Conservation (phyloP, 805 yeast species). For the Candida boidinii region DNA sequence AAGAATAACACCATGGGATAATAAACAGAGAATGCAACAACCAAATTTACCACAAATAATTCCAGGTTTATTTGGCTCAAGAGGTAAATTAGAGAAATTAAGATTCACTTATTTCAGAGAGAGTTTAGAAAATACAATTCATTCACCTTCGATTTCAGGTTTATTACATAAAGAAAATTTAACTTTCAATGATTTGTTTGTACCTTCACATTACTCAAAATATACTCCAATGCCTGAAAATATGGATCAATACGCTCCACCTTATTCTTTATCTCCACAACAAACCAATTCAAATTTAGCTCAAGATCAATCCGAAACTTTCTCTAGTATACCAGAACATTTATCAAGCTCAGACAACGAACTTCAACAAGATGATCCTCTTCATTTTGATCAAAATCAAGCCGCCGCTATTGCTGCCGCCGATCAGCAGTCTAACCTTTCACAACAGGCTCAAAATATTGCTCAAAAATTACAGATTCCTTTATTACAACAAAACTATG, state of each 20-base stretch:
- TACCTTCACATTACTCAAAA: conserved; percentile 30
- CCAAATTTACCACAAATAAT: conserved; percentile 9
- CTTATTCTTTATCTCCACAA: not conserved
- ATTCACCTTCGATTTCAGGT: conserved; percentile 83
- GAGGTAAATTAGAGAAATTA: conserved; percentile 37
- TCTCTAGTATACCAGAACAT: too few relatives aligned
- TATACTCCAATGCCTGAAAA: not conserved
- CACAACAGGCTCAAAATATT: not conserved
- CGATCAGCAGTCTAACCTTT: not conserved
- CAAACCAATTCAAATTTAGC: conserved; percentile 1
- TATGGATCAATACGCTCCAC: not conserved
- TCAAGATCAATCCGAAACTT: too few relatives aligned
- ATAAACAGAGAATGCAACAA: conserved; percentile 12
- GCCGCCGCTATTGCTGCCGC: not conserved
- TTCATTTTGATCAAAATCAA: not conserved
- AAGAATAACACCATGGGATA: conserved; percentile 67
- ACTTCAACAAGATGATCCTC: not conserved
- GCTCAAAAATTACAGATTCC: too few relatives aligned
- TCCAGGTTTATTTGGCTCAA: conserved; percentile 12
- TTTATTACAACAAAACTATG: too few relatives aligned
- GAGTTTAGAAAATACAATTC: conserved; percentile 81
- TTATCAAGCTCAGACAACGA: too few relatives aligned
- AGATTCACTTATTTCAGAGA: conserved; percentile 91
- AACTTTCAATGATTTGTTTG: conserved; percentile 54
- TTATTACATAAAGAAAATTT: conserved; percentile 47